phyloP scores from a whole-genome alignment of 2,329 filamentous ascomycete species.

The Emydomyces testavorans region DNA sequence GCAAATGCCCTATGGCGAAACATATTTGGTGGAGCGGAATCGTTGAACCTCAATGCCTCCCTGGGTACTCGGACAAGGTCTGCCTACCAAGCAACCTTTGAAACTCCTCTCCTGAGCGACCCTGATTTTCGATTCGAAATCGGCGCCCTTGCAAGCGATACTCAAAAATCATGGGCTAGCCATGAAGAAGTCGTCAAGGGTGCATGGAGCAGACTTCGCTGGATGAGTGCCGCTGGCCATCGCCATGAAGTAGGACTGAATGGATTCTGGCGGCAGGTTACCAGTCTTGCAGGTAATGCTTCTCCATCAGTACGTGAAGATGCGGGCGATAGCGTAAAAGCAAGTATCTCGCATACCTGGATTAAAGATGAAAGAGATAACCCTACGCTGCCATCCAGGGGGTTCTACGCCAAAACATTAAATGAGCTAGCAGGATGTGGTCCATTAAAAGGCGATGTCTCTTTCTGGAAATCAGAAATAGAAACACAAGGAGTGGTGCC shows the following conservation, averaged over 20 bases:
- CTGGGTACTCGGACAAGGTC: conserved; percentile 82
- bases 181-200: conserved; percentile 84
- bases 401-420: conserved; percentile 66
- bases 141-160: conserved; percentile 71
- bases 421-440: conserved; percentile 83
- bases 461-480: conserved; percentile 86
- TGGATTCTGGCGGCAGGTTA: conserved; percentile 78
- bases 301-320: conserved; percentile 72
- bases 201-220: conserved; percentile 63
- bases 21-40: conserved; percentile 87
- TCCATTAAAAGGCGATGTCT: conserved; percentile 72
- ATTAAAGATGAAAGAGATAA: conserved; percentile 70
- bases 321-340: conserved; percentile 85
- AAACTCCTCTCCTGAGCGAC: conserved; percentile 71
- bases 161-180: conserved; percentile 82
- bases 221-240: conserved; percentile 54
- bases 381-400: conserved; percentile 68
- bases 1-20: conserved; percentile 80
- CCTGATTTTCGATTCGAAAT: conserved; percentile 68
- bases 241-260: conserved; percentile 70
- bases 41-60: conserved; percentile 73
- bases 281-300: conserved; percentile 60
- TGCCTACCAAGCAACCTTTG: conserved; percentile 76
- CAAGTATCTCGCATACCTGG: conserved; percentile 70
- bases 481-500: conserved; percentile 69